A percentile compares a stretch with the other conserved stretches of the same genome.
These are phyloP conservation scores for Trichoderma gracile DNA, from an alignment of 2,329 filamentous ascomycete genomes.

Conservation along the genomic window DNA sequence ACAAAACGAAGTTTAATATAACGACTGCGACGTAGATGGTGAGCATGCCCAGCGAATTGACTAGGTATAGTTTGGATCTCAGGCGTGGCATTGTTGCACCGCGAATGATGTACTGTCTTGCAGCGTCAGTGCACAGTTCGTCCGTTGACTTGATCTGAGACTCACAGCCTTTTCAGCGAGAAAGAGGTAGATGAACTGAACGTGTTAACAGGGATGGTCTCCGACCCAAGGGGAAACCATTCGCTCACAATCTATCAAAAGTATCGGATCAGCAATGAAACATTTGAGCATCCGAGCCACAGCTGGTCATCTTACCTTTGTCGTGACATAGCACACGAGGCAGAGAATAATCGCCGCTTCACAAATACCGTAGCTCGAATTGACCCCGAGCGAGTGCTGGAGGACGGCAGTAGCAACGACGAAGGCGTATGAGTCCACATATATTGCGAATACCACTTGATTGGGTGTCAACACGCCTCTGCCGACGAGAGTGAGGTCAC, in stretches of 20 bases:
- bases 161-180: slow-evolving; percentile 63
- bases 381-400: slow-evolving; percentile 58
- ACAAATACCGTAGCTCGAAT: slow-evolving; percentile 52
- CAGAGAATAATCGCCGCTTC: slow-evolving; percentile 61
- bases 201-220: background rate
- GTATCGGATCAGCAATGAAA: background rate
- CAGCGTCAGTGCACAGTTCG: background rate
- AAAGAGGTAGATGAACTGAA: slow-evolving; percentile 62
- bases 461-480: background rate
- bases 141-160: slow-evolving; percentile 14
- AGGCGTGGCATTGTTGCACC: slow-evolving; percentile 52
- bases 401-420: slow-evolving; percentile 59
- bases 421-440: slow-evolving; percentile 61
- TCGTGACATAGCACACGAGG: slow-evolving; percentile 62
- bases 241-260: slow-evolving; percentile 37
- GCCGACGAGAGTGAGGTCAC: no score
- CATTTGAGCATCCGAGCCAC: background rate
- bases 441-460: slow-evolving; percentile 61
- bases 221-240: background rate
- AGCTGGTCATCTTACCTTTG: slow-evolving; percentile 49
- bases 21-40: slow-evolving; percentile 51
- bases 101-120: slow-evolving; percentile 56
- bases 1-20: slow-evolving; percentile 63
- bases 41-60: slow-evolving; percentile 61
- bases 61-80: slow-evolving; percentile 59